Conservation (phyloP, 345 rosid genomes). For the Gossypium stocksii region DNA sequence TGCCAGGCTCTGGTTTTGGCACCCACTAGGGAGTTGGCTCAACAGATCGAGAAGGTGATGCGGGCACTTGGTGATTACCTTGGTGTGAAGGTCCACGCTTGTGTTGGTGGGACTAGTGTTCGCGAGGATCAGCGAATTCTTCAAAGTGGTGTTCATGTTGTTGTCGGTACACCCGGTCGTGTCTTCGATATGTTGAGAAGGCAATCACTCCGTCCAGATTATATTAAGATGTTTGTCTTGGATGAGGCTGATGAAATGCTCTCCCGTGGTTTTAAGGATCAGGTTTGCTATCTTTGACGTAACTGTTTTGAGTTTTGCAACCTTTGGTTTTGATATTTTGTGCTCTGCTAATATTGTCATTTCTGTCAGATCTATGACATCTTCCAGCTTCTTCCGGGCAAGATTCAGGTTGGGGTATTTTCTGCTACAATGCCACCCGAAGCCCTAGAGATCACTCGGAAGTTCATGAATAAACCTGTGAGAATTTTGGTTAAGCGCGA, state of each 20-base stretch:
- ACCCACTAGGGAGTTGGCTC: constrained; percentile 89
- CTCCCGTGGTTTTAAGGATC: constrained; percentile 91
- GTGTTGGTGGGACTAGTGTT: constrained; percentile 94
- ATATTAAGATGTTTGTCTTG: constrained; percentile 79
- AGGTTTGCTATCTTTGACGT: constrained; percentile 33
- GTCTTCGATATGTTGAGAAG: constrained; percentile 90
- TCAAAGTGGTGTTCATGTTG: constrained; percentile 89
- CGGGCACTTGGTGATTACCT: constrained; percentile 87
- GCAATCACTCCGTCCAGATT: constrained; percentile 75
- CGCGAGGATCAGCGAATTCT: constrained; percentile 91
- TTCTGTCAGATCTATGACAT: constrained; percentile 69
- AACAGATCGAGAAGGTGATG: constrained; percentile 96
- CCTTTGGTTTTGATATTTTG: not conserved
- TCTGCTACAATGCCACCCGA: constrained; percentile 95
- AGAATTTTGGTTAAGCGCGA: constrained; percentile 82
- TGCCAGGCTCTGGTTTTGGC: constrained; percentile 91
- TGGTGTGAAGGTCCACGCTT: constrained; percentile 88
- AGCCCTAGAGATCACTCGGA: constrained; percentile 85
- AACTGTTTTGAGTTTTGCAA: not conserved
- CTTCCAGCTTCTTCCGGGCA: constrained; percentile 71
- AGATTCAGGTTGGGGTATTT: constrained; percentile 80
- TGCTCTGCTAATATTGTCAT: not conserved
- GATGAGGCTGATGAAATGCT: constrained; percentile 99
- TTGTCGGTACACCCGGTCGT: constrained; percentile 96
- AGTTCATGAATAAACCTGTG: constrained; percentile 85